Evolutionary conservation across 164 flowering plant species (phyloP), one percentile per base, ranked within the genome.

Genomic region (Stephania japonica): DNA sequence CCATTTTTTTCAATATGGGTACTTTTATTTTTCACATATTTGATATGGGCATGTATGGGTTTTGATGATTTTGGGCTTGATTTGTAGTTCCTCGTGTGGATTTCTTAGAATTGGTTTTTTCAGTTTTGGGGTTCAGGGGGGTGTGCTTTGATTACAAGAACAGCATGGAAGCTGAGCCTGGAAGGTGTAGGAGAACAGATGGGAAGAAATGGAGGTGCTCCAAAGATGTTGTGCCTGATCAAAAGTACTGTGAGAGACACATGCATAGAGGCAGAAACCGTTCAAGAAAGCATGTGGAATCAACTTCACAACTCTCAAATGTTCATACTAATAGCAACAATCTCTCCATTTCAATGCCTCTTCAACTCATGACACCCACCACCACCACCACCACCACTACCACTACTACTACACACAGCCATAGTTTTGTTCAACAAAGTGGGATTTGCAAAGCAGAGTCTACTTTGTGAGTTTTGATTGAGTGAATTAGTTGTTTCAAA

Each of bases 231-330:
- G 77, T 83, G 11, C 83, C 84, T 42, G 83, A 83, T 63, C 77
- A 81, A 13, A 88, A 87, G 72, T 88, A 88, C 79, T 88, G 92
- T 62, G 85, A 84, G 67, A 71, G 77, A 75, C 92, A 88, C 85
- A 84, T 88, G 73, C 87, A 88, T 81, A 80, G 92, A 79, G 92
- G 92, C 75, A 87, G 91, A 71, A 85, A 85, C 72, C 91, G 90
- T 88, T 88, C 90, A 88, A 88, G 92, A 87, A 88, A 88, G 92
- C 92, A 84, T 85, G 90, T 88, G 90, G 90, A 86, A 87, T 59
- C 14, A 24, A 24, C 69, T 9, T 41, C 63, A 27, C 62, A 41
- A 61, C 12, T 64, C 21, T 8, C 70, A 47, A 65, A 65, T 19
- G 27, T 50, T 32, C 59, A 50, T n/a, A n/a, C 70, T 14, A 70